Evolutionary conservation across 148 eudicot genomes (phyloP).

Genomic region (Talinum fruticosum): DNA sequence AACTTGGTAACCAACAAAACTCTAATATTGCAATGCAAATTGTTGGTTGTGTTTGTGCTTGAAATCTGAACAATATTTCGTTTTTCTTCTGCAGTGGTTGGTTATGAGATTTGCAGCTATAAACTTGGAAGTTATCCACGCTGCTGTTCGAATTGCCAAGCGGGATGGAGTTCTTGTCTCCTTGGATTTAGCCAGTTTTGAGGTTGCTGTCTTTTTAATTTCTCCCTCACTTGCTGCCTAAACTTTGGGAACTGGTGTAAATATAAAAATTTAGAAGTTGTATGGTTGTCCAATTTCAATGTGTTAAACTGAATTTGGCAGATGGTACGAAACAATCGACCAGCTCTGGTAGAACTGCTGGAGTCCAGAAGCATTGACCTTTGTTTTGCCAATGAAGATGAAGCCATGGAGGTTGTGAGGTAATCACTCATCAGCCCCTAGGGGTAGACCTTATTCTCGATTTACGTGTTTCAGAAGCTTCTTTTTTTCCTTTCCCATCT

Average conservation of each 20-base stretch:
- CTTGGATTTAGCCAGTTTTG: conserved; percentile 95
- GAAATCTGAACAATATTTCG: not conserved
- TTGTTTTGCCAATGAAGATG: conserved; percentile 99
- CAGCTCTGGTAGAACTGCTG: conserved; percentile 62
- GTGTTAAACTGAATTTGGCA: conserved; percentile 24
- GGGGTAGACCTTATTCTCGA: not conserved
- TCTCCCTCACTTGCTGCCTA: not conserved
- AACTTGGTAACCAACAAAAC: not conserved
- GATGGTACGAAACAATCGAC: conserved; percentile 78
- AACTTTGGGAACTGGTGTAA: not conserved
- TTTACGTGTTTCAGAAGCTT: not conserved
- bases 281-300: not conserved
- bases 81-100: conserved; percentile 70
- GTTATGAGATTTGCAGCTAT: conserved; percentile 74
- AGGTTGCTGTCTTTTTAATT: conserved; percentile 41
- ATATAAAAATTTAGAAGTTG: too few relatives aligned
- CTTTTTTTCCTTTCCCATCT: not conserved
- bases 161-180: conserved; percentile 73
- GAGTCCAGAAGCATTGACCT: conserved; percentile 85
- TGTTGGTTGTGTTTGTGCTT: not conserved
- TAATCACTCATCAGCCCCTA: conserved; percentile 17
- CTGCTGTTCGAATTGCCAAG: conserved; percentile 70
- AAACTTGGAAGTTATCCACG: conserved; percentile 65
- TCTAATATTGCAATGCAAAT: not conserved
- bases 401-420: conserved; percentile 88